These are phyloP conservation scores for Fusarium sp. DNA, from an alignment of 2,329 filamentous ascomycete species.

Conservation along the genomic window DNA sequence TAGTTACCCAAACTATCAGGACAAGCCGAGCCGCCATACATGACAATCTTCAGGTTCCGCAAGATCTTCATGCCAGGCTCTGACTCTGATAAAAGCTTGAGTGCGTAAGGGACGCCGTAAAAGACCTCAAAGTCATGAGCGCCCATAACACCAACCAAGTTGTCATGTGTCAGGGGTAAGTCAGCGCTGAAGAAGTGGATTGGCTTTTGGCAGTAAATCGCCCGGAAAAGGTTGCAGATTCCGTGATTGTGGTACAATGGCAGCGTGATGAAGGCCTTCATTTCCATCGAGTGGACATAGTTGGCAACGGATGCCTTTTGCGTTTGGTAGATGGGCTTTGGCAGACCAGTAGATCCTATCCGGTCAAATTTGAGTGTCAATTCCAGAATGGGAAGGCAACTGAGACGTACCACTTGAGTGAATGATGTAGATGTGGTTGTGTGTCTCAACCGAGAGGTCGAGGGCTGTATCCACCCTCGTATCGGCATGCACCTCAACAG, in stretches of 20 bases:
- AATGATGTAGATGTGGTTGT: conserved; percentile 50
- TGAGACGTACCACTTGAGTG: conserved; percentile 50
- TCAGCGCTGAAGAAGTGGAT: conserved; percentile 67
- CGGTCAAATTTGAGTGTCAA: no score
- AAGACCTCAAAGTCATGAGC: conserved; percentile 63
- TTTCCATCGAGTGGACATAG: background rate
- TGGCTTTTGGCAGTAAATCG: conserved; percentile 67
- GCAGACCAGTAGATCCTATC: conserved; percentile 71
- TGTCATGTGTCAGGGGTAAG: conserved; percentile 66
- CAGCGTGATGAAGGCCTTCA: conserved; percentile 62
- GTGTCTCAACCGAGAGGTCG: conserved; percentile 39
- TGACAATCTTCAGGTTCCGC: conserved; percentile 64
- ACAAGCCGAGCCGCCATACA: conserved; percentile 70
- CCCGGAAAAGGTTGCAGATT: conserved; percentile 69
- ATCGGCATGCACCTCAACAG: conserved; percentile 35
- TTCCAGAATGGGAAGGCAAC: no score
- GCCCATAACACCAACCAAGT: conserved; percentile 61
- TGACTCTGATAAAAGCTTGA: conserved; percentile 75
- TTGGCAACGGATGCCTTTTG: conserved; percentile 58
- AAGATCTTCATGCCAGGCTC: conserved; percentile 66
- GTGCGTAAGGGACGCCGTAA: conserved; percentile 73
- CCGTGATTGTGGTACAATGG: conserved; percentile 74
- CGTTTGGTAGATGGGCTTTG: conserved; percentile 72
- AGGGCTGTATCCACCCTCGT: conserved; percentile 21
- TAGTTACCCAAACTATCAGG: conserved; percentile 71